Percentiles rank a stretch among this genome's conserved stretches.
These are phyloP conservation scores for Syzygium grande DNA, from an alignment of 345 rosid species.

Conservation along the genomic window DNA sequence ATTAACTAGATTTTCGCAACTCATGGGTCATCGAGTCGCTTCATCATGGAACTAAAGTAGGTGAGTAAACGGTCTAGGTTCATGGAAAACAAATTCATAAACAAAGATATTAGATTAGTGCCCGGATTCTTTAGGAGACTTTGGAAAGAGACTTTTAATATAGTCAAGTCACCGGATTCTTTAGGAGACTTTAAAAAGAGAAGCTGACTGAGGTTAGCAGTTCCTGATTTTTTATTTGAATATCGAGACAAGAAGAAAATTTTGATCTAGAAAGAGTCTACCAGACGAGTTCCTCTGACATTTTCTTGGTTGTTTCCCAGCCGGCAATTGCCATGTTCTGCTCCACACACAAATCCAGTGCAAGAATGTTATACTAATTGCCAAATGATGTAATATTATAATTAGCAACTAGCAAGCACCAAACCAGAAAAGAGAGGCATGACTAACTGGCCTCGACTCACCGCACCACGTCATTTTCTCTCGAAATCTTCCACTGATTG, in stretches of 20 bases:
- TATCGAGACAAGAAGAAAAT: not conserved
- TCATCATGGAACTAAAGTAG: not conserved
- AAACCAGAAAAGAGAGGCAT: not conserved
- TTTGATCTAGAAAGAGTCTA: not conserved
- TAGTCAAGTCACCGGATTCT: not conserved
- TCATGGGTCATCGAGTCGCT: not conserved
- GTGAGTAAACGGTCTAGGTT: not conserved
- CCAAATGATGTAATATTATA: not conserved
- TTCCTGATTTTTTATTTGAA: not conserved
- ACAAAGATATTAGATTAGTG: not conserved
- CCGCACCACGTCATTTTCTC: not conserved
- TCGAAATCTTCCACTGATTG: not conserved
- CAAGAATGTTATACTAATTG: not conserved
- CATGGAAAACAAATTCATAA: not conserved
- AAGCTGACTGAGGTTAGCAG: not conserved
- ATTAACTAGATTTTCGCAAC: not conserved
- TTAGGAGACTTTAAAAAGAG: not conserved
- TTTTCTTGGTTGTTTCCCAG: not conserved
- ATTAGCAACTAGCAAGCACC: not conserved
- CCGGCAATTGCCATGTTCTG: not conserved
- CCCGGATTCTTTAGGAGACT: not conserved
- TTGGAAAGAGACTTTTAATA: not conserved
- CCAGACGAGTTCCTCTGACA: not conserved
- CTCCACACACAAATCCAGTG: not conserved
- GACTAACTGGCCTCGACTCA: not conserved